phyloP scores from a whole-genome alignment of 352 stramenopile genomes.

The Nothophytophthora sp. region DNA sequence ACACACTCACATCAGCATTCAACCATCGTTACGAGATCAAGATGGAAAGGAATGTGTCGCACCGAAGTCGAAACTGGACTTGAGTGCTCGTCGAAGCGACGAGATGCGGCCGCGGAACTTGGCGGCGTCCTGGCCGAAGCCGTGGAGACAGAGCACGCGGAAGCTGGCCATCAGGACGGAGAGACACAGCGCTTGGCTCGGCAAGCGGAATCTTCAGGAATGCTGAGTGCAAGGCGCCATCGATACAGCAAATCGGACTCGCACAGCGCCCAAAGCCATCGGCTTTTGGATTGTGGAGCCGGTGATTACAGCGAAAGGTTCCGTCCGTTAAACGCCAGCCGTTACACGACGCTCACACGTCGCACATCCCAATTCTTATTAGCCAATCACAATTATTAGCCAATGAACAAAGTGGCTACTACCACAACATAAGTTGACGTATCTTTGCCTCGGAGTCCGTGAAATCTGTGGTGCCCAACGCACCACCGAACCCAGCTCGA shows the following conservation, averaged over 20 bases:
- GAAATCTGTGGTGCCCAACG: not conserved
- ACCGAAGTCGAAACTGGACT: slow-evolving; percentile 85
- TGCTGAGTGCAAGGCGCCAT: not conserved
- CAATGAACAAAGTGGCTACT: too few relatives aligned
- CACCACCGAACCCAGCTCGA: slow-evolving; percentile 5
- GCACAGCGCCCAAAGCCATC: slow-evolving; percentile 1
- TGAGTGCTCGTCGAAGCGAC: slow-evolving; percentile 67
- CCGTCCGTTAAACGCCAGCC: too few relatives aligned
- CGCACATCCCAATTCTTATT: too few relatives aligned
- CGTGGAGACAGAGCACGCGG: slow-evolving; percentile 81
- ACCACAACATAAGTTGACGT: too few relatives aligned
- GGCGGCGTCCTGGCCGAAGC: slow-evolving; percentile 73
- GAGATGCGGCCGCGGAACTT: slow-evolving; percentile 76
- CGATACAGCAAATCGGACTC: not conserved
- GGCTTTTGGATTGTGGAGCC: slow-evolving; percentile 17
- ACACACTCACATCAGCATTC: not conserved
- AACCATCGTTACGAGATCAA: not conserved
- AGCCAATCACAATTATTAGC: too few relatives aligned
- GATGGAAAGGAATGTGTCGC: too few relatives aligned
- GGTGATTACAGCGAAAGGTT: too few relatives aligned
- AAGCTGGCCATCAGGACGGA: slow-evolving; percentile 59
- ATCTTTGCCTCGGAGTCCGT: not conserved
- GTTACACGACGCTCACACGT: too few relatives aligned
- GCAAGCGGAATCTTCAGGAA: slow-evolving; percentile 23
- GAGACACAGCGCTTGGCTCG: not conserved